phyloP scores from a whole-genome alignment of 441 rosid species.

The Brassica balearica region DNA sequence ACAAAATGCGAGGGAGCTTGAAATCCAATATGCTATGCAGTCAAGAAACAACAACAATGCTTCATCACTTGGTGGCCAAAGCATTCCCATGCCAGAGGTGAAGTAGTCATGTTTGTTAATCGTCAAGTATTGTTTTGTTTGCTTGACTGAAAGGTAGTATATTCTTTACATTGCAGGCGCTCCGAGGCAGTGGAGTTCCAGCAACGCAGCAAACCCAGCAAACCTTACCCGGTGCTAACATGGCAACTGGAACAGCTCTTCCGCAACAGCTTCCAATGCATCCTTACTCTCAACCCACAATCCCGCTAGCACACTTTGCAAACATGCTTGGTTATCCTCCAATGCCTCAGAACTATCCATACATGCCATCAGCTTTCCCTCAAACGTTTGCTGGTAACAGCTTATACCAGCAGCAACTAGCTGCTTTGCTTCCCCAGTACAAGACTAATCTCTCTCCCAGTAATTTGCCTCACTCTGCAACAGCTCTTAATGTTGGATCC shows the following conservation, averaged over 20 bases:
- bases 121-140: neutral
- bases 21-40: conserved; percentile 76
- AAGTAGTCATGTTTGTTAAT: conserved; percentile 1
- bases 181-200: conserved; percentile 68
- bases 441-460: conserved; percentile 55
- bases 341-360: conserved; percentile 89
- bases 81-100: conserved; percentile 88
- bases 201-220: conserved; percentile 65
- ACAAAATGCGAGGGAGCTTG: conserved; percentile 71
- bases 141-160: conserved; percentile 2
- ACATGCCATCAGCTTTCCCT: conserved; percentile 94
- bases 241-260: conserved; percentile 79
- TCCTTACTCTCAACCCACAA: conserved; percentile 89
- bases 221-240: conserved; percentile 60
- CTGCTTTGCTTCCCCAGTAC: conserved; percentile 88
- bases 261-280: conserved; percentile 91
- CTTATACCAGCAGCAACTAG: conserved; percentile 87
- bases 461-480: conserved; percentile 87
- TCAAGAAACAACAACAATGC: conserved; percentile 67
- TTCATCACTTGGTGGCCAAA: conserved; percentile 75
- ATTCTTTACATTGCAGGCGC: conserved; percentile 51
- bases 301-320: conserved; percentile 83
- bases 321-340: conserved; percentile 92
- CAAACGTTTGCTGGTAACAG: conserved; percentile 83
- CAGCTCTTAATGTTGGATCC: conserved; percentile 62